These are phyloP conservation scores for Sporothrix sp. DNA, from an alignment of 2,329 filamentous ascomycete species.

Conservation along the genomic window DNA sequence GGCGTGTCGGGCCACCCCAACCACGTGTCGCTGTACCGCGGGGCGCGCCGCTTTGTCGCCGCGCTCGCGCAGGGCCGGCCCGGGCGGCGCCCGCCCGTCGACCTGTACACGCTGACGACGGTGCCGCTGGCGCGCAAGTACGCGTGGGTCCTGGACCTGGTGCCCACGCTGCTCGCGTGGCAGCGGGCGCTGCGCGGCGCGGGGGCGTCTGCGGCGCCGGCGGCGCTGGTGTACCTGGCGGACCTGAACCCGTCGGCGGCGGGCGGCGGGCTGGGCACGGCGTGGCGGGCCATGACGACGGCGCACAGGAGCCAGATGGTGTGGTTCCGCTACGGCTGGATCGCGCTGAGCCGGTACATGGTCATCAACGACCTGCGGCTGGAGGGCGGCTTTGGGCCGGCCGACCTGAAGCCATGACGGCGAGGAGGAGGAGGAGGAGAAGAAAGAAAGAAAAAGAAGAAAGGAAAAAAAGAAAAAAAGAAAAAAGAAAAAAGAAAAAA, in stretches of 20 bases:
- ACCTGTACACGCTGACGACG: slow-evolving; percentile 73
- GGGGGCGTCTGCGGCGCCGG: too few species aligned
- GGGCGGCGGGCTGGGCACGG: slow-evolving; percentile 41
- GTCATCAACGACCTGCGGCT: slow-evolving; percentile 75
- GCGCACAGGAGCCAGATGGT: slow-evolving; percentile 95
- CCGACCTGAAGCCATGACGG: slow-evolving; percentile 2
- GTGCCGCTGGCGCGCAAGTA: slow-evolving; percentile 75
- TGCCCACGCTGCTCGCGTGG: slow-evolving; percentile 56
- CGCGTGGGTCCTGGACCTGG: slow-evolving; percentile 61
- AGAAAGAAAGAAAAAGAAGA: neutral
- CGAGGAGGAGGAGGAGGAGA: too few species aligned
- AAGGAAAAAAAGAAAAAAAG: neutral
- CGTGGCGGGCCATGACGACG: slow-evolving; percentile 76
- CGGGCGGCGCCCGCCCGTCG: slow-evolving; percentile 63
- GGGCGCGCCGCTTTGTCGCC: slow-evolving; percentile 63
- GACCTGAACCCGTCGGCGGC: slow-evolving; percentile 42
- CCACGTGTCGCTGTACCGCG: slow-evolving; percentile 80
- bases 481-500: neutral
- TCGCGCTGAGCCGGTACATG: slow-evolving; percentile 87
- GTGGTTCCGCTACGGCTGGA: slow-evolving; percentile 98
- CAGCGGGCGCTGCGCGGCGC: slow-evolving; percentile 29
- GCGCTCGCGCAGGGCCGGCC: slow-evolving; percentile 53
- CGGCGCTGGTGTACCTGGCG: slow-evolving; percentile 55
- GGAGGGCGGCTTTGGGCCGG: slow-evolving; percentile 29
- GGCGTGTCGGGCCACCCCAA: slow-evolving; percentile 89